These are phyloP conservation scores for Aureobasidium sp. DNA, from an alignment of 2,329 filamentous ascomycete species.

Conservation along the genomic window DNA sequence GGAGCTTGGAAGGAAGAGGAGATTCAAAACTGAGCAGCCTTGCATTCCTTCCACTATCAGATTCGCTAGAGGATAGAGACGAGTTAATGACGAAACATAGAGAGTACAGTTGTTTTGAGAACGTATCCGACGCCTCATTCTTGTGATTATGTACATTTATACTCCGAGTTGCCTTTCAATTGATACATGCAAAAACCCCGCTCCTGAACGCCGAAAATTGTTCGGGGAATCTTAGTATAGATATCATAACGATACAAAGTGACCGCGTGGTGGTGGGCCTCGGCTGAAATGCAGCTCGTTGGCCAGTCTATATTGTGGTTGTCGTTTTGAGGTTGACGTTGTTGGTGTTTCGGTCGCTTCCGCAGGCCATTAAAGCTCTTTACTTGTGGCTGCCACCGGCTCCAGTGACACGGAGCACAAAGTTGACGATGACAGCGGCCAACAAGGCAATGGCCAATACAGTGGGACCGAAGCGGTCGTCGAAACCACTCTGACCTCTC, in stretches of 20 bases:
- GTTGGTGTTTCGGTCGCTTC: background rate
- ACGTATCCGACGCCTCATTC: background rate
- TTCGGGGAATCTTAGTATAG: constrained; percentile 2
- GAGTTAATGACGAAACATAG: background rate
- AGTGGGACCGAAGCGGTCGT: constrained; percentile 91
- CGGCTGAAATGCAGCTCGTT: background rate
- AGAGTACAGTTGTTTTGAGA: background rate
- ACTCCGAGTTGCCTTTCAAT: background rate
- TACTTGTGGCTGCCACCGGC: constrained; percentile 21
- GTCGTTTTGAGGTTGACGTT: background rate
- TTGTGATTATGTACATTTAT: constrained; percentile 11
- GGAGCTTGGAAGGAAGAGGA: constrained; percentile 43
- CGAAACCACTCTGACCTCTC: constrained; percentile 89
- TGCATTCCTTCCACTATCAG: background rate
- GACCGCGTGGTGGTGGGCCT: background rate
- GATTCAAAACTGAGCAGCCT: constrained; percentile 1
- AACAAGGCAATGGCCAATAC: constrained; percentile 80
- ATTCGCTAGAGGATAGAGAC: background rate
- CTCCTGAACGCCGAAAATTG: background rate
- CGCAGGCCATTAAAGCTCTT: background rate
- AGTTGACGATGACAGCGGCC: constrained; percentile 90
- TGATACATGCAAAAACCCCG: constrained; percentile 2
- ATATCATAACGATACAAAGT: constrained; percentile 3
- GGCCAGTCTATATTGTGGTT: background rate
- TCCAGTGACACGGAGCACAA: constrained; percentile 64